phyloP scores from a whole-genome alignment of 2,329 filamentous ascomycete species.

The Karstenula rhodostoma region DNA sequence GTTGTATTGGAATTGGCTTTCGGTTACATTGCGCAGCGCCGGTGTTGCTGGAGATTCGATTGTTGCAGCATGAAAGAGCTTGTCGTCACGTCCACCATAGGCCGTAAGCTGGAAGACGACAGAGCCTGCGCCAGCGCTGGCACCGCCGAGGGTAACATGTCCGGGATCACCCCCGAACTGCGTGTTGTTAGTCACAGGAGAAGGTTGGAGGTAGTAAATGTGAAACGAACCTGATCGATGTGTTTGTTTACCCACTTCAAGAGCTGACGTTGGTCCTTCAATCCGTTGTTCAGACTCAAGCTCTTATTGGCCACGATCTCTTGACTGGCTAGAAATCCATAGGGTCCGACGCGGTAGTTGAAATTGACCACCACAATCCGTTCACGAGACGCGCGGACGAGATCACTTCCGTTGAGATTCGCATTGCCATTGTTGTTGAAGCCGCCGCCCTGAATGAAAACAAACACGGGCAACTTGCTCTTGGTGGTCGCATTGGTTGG shows the following conservation, averaged over 20 bases:
- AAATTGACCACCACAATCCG: constrained; percentile 51
- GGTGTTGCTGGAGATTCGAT: constrained; percentile 50
- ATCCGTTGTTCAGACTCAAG: constrained; percentile 47
- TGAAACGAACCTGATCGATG: constrained; percentile 34
- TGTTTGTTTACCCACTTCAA: constrained; percentile 49
- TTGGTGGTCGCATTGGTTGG: constrained; percentile 43
- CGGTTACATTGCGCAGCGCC: constrained; percentile 46
- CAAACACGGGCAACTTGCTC: constrained; percentile 48
- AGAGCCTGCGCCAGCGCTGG: constrained; percentile 51
- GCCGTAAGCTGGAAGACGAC: constrained; percentile 49
- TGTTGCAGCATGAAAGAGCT: constrained; percentile 47
- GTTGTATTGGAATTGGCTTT: constrained; percentile 55
- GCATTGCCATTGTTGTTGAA: constrained; percentile 48
- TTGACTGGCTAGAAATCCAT: constrained; percentile 48
- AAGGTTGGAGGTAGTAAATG: background rate
- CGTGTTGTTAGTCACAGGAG: background rate
- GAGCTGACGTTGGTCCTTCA: constrained; percentile 48
- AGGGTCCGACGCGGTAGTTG: constrained; percentile 52
- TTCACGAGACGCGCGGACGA: constrained; percentile 42
- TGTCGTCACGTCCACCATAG: constrained; percentile 46
- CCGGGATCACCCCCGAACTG: constrained; percentile 51
- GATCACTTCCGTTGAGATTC: constrained; percentile 44
- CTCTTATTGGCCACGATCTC: constrained; percentile 36
- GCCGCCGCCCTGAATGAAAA: constrained; percentile 53
- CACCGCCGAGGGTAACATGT: constrained; percentile 50